phyloP scores from a whole-genome alignment of 2,329 filamentous ascomycete genomes.

The Cladosporium colombiae region DNA sequence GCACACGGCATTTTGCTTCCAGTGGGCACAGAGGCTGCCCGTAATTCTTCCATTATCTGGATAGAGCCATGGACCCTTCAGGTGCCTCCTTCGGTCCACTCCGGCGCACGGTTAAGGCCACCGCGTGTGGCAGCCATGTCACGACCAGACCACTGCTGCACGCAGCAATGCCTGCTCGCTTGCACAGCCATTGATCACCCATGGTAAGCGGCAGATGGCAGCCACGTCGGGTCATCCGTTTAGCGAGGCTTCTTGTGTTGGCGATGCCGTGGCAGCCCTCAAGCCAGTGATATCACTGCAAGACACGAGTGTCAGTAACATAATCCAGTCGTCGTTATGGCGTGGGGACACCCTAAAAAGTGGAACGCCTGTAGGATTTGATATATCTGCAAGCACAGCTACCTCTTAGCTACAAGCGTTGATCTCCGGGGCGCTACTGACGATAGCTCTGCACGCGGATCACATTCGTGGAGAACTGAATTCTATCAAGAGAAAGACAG shows the following conservation, averaged over 20 bases:
- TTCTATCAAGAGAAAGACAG: constrained; percentile 1
- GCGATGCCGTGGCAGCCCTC: constrained; percentile 13
- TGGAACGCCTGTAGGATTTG: constrained; percentile 16
- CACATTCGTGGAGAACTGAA: background rate
- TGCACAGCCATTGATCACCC: background rate
- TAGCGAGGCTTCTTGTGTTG: constrained; percentile 14
- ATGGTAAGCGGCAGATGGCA: background rate
- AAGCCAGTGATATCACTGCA: constrained; percentile 17
- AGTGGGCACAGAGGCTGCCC: background rate
- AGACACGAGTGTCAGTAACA: constrained; percentile 8
- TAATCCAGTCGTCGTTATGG: constrained; percentile 6
- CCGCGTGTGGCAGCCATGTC: background rate
- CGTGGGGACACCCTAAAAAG: constrained; percentile 17
- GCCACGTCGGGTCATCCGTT: constrained; percentile 17
- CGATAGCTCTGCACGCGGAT: constrained; percentile 10
- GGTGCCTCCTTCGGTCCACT: background rate
- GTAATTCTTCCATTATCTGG: background rate
- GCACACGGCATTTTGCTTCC: background rate
- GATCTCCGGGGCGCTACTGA: constrained; percentile 13
- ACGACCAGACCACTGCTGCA: background rate
- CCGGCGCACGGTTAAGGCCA: background rate
- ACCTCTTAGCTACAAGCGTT: constrained; percentile 4
- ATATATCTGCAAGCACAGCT: constrained; percentile 16
- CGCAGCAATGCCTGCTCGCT: constrained; percentile 9
- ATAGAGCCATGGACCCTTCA: constrained; percentile 5